Percentiles rank a stretch among this genome's conserved stretches.
Evolutionary conservation across 2,329 filamentous ascomycete species (phyloP).

Genomic region (Dactylella cylindrospora): DNA sequence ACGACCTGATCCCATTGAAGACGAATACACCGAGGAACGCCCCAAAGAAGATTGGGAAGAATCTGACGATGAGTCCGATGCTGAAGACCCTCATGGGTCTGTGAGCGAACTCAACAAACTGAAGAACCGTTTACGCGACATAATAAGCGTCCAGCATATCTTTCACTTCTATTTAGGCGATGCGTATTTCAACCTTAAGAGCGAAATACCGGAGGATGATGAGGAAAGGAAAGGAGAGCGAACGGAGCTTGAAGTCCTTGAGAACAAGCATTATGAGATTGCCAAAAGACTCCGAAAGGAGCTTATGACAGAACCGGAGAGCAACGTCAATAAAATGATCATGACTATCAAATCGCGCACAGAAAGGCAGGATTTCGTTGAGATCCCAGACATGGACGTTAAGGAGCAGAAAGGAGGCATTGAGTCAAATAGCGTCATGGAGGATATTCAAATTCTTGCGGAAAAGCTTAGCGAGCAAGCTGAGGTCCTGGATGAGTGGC

Average conservation of each 20-base stretch:
- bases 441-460: slow-evolving; percentile 66
- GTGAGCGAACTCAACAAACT: slow-evolving; percentile 27
- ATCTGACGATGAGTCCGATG: slow-evolving; percentile 60
- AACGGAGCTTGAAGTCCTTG: slow-evolving; percentile 4
- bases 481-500: slow-evolving; percentile 70
- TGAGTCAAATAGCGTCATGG: slow-evolving; percentile 68
- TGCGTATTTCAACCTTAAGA: slow-evolving; percentile 33
- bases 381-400: slow-evolving; percentile 64
- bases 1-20: slow-evolving; percentile 6
- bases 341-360: slow-evolving; percentile 61
- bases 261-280: slow-evolving; percentile 64
- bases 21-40: slow-evolving; percentile 17
- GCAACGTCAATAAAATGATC: slow-evolving; percentile 67
- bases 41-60: slow-evolving; percentile 51
- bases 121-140: slow-evolving; percentile 27
- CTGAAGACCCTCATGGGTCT: slow-evolving; percentile 60
- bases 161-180: slow-evolving; percentile 35
- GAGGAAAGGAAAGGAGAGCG: slow-evolving; percentile 69
- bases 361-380: slow-evolving; percentile 60
- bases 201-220: slow-evolving; percentile 63
- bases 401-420: slow-evolving; percentile 65
- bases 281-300: slow-evolving; percentile 73
- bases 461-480: slow-evolving; percentile 71
- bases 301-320: slow-evolving; percentile 55
- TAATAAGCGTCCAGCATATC: slow-evolving; percentile 26